Base-by-base conservation (phyloP, 306 rosid genomes). In the Herpetospermum pedunculosum region DNA sequence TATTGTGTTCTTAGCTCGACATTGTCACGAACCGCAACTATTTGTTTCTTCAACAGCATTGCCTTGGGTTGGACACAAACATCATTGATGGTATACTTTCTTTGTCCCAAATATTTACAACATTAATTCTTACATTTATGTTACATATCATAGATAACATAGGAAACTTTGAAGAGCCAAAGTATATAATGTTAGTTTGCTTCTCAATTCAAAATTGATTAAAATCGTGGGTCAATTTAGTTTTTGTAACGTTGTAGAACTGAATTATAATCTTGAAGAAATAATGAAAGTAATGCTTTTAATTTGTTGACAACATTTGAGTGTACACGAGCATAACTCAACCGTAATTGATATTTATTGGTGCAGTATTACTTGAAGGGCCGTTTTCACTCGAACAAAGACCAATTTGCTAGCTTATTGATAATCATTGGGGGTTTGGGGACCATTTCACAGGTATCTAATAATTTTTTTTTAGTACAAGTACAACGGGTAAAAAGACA, bases 331-430 rank as follows among this genome's bases (percentile, higher is more conserved):
- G n/a, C n/a, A n/a, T n/a, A n/a, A n/a, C n/a, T n/a, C n/a, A n/a
- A n/a, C n/a, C n/a, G n/a, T n/a, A n/a, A n/a, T n/a, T n/a, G n/a
- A n/a, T n/a, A n/a, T n/a, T n/a, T n/a, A n/a, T n/a, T 53, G 65
- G 6, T 87, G 90, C 96, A 93, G 98, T 93, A 87, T 64, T 90
- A 70, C 87, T 78, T 90, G n/a, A 93, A 89, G 85, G 97, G 96
- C 23, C 90, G 92, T 13, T 91, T 90, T 78, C 87, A 82, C 28
- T 90, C 81, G 85, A 78, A 70, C 81, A 93, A 89, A 77, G 79
- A 86, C 78, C 96, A 93, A 79, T 90, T 77, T 76, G 96, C 98
- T 23, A 96, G 85, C 82, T 48, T 90, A 75, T 37, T 93, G 88
- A 82, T 93, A 75, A 82, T 87, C 37, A 4, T 44, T 2, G 97